Percentiles rank a stretch among this genome's conserved stretches.
Conservation (phyloP, 2,329 filamentous ascomycete species). For the Aureobasidium sp. region DNA sequence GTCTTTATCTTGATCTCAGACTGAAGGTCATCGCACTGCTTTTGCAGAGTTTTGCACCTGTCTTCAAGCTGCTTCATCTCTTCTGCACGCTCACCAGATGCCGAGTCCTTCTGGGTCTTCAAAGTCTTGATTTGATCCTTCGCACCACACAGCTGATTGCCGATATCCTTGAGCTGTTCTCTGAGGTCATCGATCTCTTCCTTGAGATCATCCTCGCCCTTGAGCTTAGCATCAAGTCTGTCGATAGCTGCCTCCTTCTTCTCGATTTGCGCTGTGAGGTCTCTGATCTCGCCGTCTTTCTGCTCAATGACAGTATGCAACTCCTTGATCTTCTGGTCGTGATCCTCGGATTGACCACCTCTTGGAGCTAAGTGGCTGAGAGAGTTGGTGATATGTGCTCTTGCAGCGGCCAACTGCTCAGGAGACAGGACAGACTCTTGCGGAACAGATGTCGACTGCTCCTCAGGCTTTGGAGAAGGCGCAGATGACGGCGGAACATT, state of each 20-base stretch:
- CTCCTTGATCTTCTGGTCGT: slow-evolving; percentile 14
- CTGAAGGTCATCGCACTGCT: slow-evolving; percentile 50
- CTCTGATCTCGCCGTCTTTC: slow-evolving; percentile 19
- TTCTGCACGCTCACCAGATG: slow-evolving; percentile 23
- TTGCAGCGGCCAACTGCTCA: slow-evolving; percentile 10
- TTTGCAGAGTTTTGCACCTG: slow-evolving; percentile 46
- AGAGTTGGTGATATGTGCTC: slow-evolving; percentile 8
- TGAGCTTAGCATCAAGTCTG: slow-evolving; percentile 60
- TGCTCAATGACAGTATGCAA: slow-evolving; percentile 15
- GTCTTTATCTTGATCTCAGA: slow-evolving; percentile 22
- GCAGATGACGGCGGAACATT: slow-evolving; percentile 20
- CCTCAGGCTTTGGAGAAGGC: slow-evolving; percentile 14
- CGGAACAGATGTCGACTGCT: slow-evolving; percentile 13
- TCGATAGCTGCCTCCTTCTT: slow-evolving; percentile 68
- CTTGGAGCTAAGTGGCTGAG: background rate
- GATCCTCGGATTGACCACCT: background rate
- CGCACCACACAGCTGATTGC: slow-evolving; percentile 75
- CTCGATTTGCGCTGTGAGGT: slow-evolving; percentile 24
- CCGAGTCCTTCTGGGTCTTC: slow-evolving; percentile 50
- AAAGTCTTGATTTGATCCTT: slow-evolving; percentile 69
- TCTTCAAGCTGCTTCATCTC: slow-evolving; percentile 24
- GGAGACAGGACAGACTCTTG: background rate
- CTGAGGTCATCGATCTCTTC: slow-evolving; percentile 82
- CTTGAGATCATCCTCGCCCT: slow-evolving; percentile 66
- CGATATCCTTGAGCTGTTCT: slow-evolving; percentile 71